These are phyloP conservation scores for Gnomoniopsis sp. DNA, from an alignment of 2,329 filamentous ascomycete species.

Conservation along the genomic window DNA sequence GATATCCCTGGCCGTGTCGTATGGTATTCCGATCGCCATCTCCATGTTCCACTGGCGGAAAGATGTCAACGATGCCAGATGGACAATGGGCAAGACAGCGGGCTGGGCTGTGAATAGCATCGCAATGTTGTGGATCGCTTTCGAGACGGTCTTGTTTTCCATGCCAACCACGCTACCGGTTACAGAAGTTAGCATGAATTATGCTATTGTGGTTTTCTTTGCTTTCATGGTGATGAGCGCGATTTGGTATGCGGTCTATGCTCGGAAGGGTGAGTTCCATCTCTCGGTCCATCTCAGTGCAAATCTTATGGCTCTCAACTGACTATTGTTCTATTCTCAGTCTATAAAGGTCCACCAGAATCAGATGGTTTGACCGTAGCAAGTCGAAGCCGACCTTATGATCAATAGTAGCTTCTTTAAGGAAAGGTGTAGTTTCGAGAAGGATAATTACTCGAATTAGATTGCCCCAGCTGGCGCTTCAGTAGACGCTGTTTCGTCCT, in stretches of 20 bases:
- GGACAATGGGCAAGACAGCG: constrained; percentile 41
- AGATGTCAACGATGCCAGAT: constrained; percentile 45
- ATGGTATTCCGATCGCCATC: constrained; percentile 53
- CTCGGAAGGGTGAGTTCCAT: constrained; percentile 42
- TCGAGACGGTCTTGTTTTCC: constrained; percentile 51
- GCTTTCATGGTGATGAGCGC: constrained; percentile 45
- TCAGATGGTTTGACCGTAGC: constrained; percentile 21
- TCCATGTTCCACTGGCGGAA: constrained; percentile 42
- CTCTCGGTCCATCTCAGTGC: no score
- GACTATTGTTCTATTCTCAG: constrained; percentile 4
- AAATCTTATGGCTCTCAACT: constrained; percentile 1
- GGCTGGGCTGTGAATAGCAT: constrained; percentile 43
- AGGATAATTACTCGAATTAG: not conserved
- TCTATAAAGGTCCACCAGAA: constrained; percentile 26
- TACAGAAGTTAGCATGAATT: constrained; percentile 48
- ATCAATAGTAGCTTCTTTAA: not conserved
- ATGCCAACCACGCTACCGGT: constrained; percentile 49
- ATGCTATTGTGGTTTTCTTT: constrained; percentile 55
- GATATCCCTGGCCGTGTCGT: constrained; percentile 52
- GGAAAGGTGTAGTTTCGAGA: not conserved
- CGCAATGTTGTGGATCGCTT: constrained; percentile 47
- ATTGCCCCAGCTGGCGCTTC: not conserved
- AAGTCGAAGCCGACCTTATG: not conserved
- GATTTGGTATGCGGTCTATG: constrained; percentile 48
- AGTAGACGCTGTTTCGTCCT: not conserved